Evolutionary conservation across 495 filamentous ascomycete genomes (phyloP), one percentile per base, ranked within the genome.

Genomic region (Podospora bellae-mahoneyi): DNA sequence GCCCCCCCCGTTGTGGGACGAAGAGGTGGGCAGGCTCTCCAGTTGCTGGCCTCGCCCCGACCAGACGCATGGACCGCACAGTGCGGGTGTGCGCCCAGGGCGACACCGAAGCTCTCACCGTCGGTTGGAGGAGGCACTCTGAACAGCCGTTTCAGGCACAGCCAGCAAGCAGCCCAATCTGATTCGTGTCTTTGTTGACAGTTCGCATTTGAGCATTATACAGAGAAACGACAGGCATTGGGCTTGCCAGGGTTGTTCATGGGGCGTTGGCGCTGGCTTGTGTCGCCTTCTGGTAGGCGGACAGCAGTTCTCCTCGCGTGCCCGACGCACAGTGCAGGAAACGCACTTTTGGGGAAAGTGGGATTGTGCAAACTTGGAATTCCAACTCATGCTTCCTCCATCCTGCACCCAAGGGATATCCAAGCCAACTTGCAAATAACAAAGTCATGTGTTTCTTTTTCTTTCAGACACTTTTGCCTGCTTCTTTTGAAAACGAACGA

Each of bases 111-210:
- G 55, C 55, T 20, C n/a, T 20, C n/a, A 20, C 20, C 20, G n/a
- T n/a, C n/a, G n/a, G n/a, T n/a, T n/a, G n/a, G n/a, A n/a, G n/a
- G n/a, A n/a, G n/a, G n/a, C n/a, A n/a, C 1, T 20, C 20, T 59
- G 62, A 48, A 66, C 48, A 60, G 23, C 28, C 64, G 15, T 53
- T 67, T 68, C 65, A 68, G 72, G 70, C 68, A 68, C 70, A 67
- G 56, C 67, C 55, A 58, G 55, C 4, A 58, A 58, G 5, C 55
- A 58, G 23, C 55, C 55, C 55, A 58, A 58, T 58, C 19, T 13
- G 13, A 5, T 13, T 48, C 39, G 39, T 48, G 39, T 48, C 39
- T 28, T 54, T 65, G 67, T 58, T 16, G 59, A 62, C 64, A 32
- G 30, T 32, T 32, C 39, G 15, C 39, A 48, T 48, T 2, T 48